These are phyloP conservation scores for Nemania bipapillata DNA, from an alignment of 2,329 filamentous ascomycete genomes.

Conservation along the genomic window DNA sequence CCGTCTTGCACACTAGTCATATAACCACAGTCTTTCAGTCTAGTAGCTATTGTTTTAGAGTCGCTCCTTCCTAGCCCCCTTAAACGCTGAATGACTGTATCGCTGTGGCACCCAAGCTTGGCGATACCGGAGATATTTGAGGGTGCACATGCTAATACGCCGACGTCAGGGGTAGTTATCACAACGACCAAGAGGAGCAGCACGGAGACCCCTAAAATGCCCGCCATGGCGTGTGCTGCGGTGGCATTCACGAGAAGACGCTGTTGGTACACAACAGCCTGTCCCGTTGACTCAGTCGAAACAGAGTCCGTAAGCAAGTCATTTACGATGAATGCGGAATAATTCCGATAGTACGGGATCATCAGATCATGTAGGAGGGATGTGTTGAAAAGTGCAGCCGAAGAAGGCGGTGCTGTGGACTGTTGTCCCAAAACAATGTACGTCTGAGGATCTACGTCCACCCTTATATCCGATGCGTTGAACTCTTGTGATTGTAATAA, in stretches of 20 bases:
- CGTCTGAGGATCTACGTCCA: conserved; percentile 10
- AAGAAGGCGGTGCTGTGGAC: background rate
- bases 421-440: conserved; percentile 8
- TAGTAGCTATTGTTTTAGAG: background rate
- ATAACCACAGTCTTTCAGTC: background rate
- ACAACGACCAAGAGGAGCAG: background rate
- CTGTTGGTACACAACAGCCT: background rate
- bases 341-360: conserved; percentile 1
- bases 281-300: background rate
- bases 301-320: background rate
- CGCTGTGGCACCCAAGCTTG: background rate
- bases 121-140: background rate
- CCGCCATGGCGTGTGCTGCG: conserved; percentile 3
- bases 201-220: background rate
- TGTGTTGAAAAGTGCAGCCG: background rate
- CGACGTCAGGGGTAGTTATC: background rate
- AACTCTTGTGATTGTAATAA: background rate
- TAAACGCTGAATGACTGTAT: background rate
- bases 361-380: background rate
- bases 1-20: conserved; percentile 3
- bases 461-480: background rate
- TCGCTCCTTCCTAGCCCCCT: background rate
- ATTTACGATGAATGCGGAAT: conserved; percentile 1
- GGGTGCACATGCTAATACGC: background rate
- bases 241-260: background rate